Evolutionary conservation across 306 rosid genomes (phyloP).

Genomic region (Cajanus cajan): DNA sequence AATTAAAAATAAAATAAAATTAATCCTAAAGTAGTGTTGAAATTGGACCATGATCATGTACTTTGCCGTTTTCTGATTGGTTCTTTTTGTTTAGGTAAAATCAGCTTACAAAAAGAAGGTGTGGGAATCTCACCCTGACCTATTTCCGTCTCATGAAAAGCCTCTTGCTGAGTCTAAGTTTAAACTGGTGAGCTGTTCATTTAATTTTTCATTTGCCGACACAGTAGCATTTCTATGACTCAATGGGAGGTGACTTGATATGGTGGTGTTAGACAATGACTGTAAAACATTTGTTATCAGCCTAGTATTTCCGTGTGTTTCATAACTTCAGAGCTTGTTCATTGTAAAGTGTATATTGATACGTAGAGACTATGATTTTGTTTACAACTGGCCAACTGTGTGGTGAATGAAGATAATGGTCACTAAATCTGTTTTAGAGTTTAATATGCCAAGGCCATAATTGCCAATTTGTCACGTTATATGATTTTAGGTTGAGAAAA

Average conservation of each 20-base stretch:
- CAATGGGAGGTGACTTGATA: not conserved
- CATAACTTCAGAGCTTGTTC: not conserved
- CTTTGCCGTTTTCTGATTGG: not conserved
- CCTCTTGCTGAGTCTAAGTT: slow-evolving; percentile 64
- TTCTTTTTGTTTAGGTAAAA: slow-evolving; percentile 50
- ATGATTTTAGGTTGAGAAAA: not conserved
- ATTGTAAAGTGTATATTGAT: not conserved
- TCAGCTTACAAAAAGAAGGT: slow-evolving; percentile 71
- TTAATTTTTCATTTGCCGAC: not conserved
- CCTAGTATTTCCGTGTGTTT: not conserved
- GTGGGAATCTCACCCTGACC: slow-evolving; percentile 85
- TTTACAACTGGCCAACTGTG: not conserved
- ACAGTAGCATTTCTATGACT: not conserved
- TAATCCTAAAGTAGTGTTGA: not conserved
- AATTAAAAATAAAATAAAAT: not conserved
- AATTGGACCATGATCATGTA: not conserved
- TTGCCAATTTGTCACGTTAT: not conserved
- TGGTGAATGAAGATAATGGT: slow-evolving; percentile 5
- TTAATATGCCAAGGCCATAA: not conserved
- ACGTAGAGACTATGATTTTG: not conserved
- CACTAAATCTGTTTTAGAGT: not conserved
- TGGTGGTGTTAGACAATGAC: not conserved
- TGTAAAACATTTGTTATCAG: not conserved
- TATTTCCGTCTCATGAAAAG: slow-evolving; percentile 63
- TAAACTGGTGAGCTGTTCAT: slow-evolving; percentile 51